Conservation (phyloP, 495 filamentous ascomycete species). For the Neurospora sp. region DNA sequence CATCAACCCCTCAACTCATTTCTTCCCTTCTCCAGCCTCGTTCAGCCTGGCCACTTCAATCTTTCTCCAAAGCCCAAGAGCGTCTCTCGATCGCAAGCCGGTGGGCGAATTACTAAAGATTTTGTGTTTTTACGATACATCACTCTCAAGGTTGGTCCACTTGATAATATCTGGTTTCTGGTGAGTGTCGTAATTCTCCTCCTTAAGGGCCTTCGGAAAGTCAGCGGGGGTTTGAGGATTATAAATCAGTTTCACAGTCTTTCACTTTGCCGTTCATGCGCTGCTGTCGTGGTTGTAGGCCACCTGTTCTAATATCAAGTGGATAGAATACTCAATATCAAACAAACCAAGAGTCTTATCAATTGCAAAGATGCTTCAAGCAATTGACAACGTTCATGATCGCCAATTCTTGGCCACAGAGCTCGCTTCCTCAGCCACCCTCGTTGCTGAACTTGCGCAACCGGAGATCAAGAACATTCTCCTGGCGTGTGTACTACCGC, state of each 20-base stretch:
- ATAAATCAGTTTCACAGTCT: background rate
- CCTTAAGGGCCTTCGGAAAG: background rate
- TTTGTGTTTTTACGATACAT: background rate
- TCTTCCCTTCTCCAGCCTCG: background rate
- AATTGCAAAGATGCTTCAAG: background rate
- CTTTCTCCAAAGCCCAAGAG: background rate
- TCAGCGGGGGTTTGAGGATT: background rate
- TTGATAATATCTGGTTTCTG: background rate
- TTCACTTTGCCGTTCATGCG: background rate
- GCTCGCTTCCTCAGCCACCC: background rate
- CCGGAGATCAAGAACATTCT: background rate
- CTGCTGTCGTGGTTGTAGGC: background rate
- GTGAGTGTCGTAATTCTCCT: background rate
- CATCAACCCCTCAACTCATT: background rate
- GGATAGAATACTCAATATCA: background rate
- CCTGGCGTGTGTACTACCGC: background rate
- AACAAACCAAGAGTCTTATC: background rate
- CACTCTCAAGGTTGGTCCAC: background rate
- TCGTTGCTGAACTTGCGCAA: background rate
- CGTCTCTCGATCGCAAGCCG: conserved; percentile 11
- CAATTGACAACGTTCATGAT: background rate
- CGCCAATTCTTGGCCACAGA: background rate
- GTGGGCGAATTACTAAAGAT: background rate
- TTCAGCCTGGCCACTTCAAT: background rate
- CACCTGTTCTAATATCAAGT: background rate